Percentiles rank a stretch among this genome's conserved stretches.
phyloP scores from a whole-genome alignment of 768 basidiomycete genomes.

The Amanita fuliginea region DNA sequence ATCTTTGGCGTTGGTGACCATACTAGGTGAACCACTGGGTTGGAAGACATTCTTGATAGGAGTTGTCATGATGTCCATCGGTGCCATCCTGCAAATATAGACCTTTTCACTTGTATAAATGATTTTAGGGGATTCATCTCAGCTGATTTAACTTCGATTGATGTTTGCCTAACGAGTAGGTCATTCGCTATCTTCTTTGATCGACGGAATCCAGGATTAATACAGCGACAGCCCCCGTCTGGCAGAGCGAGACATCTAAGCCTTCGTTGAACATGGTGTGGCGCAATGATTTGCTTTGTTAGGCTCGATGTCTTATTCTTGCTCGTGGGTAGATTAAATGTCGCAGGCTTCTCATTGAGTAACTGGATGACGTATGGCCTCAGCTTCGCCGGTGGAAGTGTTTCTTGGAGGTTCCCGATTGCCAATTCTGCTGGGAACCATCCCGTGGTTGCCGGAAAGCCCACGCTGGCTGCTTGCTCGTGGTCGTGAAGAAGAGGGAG shows the following conservation, averaged over 20 bases:
- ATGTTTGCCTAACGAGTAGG: constrained; percentile 23
- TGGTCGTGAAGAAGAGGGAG: constrained; percentile 28
- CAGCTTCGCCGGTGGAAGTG: constrained; percentile 30
- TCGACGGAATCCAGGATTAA: constrained; percentile 21
- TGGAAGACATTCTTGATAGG: constrained; percentile 38
- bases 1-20: not conserved
- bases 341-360: constrained; percentile 37
- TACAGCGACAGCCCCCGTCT: constrained; percentile 39
- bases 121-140: constrained; percentile 35
- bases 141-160: not conserved
- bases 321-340: constrained; percentile 28
- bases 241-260: constrained; percentile 43
- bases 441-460: constrained; percentile 39
- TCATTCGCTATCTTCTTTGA: not conserved
- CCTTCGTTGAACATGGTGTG: constrained; percentile 38
- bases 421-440: constrained; percentile 32
- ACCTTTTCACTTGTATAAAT: constrained; percentile 35
- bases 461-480: constrained; percentile 41
- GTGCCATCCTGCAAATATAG: constrained; percentile 37
- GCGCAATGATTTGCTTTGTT: constrained; percentile 5
- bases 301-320: not conserved
- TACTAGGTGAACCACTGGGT: constrained; percentile 27
- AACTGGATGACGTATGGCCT: constrained; percentile 47
- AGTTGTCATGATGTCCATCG: constrained; percentile 40
- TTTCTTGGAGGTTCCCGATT: constrained; percentile 39